phyloP scores from a whole-genome alignment of 2,329 filamentous ascomycete genomes.

The Sphaceloma murrayae region DNA sequence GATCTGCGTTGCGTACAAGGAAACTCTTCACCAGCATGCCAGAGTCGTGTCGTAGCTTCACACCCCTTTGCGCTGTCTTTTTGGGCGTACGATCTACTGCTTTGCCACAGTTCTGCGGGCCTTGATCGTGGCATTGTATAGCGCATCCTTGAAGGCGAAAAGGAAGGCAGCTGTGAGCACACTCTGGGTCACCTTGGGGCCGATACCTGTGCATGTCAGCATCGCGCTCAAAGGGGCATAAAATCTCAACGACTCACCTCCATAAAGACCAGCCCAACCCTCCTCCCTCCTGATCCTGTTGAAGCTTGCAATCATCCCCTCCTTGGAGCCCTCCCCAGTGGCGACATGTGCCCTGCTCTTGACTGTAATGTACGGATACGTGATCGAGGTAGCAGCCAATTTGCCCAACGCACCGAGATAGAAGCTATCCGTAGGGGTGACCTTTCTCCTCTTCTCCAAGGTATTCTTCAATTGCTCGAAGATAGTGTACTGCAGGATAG shows the following conservation, averaged over 20 bases:
- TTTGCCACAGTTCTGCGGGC: slow-evolving; percentile 39
- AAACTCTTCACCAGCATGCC: not conserved
- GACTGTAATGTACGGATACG: slow-evolving; percentile 97
- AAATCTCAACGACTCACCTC: slow-evolving; percentile 59
- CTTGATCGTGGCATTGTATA: slow-evolving; percentile 73
- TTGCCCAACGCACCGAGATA: slow-evolving; percentile 88
- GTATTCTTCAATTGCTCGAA: slow-evolving; percentile 97
- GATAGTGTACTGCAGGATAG: slow-evolving; percentile 95
- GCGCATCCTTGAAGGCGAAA: slow-evolving; percentile 94
- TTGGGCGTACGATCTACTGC: slow-evolving; percentile 5
- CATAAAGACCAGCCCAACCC: slow-evolving; percentile 86
- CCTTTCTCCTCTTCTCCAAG: slow-evolving; percentile 64
- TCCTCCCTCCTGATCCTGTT: slow-evolving; percentile 75
- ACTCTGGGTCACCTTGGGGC: slow-evolving; percentile 92
- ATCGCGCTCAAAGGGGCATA: too few species aligned
- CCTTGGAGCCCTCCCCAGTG: slow-evolving; percentile 61
- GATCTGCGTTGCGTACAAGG: too few species aligned
- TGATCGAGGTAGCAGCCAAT: slow-evolving; percentile 84
- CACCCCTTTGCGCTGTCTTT: not conserved
- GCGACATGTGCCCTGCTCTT: slow-evolving; percentile 98
- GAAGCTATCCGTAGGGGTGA: slow-evolving; percentile 82
- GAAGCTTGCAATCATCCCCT: slow-evolving; percentile 70
- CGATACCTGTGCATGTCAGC: slow-evolving; percentile 56
- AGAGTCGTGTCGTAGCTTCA: too few species aligned
- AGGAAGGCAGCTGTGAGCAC: slow-evolving; percentile 92